Conservation (phyloP, 495 filamentous ascomycete species). For the Daldinia childiae region DNA sequence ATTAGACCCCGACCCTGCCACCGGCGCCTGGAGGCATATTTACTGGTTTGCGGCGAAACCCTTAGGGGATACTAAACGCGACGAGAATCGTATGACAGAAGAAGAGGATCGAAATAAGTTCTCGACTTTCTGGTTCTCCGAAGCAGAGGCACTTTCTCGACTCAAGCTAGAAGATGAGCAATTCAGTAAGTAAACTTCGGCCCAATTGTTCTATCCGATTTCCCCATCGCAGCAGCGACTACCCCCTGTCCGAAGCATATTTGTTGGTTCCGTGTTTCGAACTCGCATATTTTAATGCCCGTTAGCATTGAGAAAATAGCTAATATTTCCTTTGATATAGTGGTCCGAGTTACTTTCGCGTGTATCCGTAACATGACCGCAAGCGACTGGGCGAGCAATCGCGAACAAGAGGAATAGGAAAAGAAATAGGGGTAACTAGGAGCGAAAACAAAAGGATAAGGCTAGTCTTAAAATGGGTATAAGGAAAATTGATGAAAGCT, state of each 20-base stretch:
- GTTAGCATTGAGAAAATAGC: not conserved
- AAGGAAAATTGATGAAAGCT: not conserved
- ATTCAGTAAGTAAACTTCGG: conserved; percentile 41
- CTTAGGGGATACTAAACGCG: conserved; percentile 29
- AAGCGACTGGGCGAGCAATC: conserved; percentile 40
- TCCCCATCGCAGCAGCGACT: not conserved
- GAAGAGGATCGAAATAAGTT: conserved; percentile 46
- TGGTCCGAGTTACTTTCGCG: conserved; percentile 43
- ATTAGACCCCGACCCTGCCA: conserved; percentile 47
- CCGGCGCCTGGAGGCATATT: conserved; percentile 48
- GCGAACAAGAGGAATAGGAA: conserved; percentile 7
- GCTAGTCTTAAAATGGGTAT: too few species aligned
- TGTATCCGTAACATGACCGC: conserved; percentile 42
- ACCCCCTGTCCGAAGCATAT: not conserved
- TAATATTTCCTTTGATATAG: conserved; percentile 26
- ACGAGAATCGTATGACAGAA: conserved; percentile 40
- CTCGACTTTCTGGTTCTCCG: conserved; percentile 43
- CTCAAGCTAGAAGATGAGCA: conserved; percentile 48
- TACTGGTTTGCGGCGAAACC: conserved; percentile 48
- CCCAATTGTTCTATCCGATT: not conserved
- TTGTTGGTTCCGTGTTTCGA: not conserved
- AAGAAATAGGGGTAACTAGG: not conserved
- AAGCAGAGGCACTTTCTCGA: conserved; percentile 33
- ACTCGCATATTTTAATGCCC: not conserved
- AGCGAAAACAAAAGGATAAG: too few species aligned